These are phyloP conservation scores for Monosporascus sp. DNA, from an alignment of 2,329 filamentous ascomycete genomes.

Conservation along the genomic window DNA sequence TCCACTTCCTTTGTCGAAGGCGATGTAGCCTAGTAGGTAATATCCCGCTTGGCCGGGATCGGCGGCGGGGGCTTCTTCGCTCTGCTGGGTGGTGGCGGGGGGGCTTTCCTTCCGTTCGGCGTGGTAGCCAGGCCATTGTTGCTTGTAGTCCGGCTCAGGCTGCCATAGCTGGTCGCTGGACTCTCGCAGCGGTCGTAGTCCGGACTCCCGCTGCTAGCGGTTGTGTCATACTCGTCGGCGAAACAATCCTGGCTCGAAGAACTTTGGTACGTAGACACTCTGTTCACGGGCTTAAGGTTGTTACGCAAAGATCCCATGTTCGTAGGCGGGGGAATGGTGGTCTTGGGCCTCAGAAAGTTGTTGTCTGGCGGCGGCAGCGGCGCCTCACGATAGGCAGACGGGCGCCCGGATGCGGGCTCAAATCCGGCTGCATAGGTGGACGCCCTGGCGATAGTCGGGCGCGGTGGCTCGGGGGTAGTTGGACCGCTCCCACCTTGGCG, in stretches of 20 bases:
- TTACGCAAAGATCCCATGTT: conserved; percentile 34
- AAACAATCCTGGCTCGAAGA: conserved; percentile 38
- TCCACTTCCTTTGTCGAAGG: too few relatives aligned
- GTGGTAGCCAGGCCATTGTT: conserved; percentile 23
- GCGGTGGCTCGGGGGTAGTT: conserved; percentile 22
- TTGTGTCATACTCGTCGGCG: conserved; percentile 44
- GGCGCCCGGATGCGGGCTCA: conserved; percentile 14
- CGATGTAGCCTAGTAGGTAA: conserved; percentile 13
- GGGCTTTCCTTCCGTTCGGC: conserved; percentile 31
- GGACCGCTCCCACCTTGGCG: conserved; percentile 20
- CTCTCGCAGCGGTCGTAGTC: conserved; percentile 49
- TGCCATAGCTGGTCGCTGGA: conserved; percentile 52
- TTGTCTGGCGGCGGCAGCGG: conserved; percentile 19
- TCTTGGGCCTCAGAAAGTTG: conserved; percentile 16
- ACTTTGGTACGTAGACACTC: conserved; percentile 35
- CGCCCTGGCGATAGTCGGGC: conserved; percentile 23
- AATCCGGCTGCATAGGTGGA: conserved; percentile 16
- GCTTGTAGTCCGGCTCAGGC: conserved; percentile 43
- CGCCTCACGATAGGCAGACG: conserved; percentile 22
- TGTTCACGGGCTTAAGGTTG: conserved; percentile 41
- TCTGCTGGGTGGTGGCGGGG: conserved; percentile 41
- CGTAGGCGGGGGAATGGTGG: conserved; percentile 16
- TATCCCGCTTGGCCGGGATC: conserved; percentile 36
- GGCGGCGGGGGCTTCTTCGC: conserved; percentile 52
- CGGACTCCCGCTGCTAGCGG: conserved; percentile 46